Evolutionary conservation across 129 eudicot genomes (phyloP), one percentile per base, ranked within the genome.

Genomic region (Scalesia atractyloides): DNA sequence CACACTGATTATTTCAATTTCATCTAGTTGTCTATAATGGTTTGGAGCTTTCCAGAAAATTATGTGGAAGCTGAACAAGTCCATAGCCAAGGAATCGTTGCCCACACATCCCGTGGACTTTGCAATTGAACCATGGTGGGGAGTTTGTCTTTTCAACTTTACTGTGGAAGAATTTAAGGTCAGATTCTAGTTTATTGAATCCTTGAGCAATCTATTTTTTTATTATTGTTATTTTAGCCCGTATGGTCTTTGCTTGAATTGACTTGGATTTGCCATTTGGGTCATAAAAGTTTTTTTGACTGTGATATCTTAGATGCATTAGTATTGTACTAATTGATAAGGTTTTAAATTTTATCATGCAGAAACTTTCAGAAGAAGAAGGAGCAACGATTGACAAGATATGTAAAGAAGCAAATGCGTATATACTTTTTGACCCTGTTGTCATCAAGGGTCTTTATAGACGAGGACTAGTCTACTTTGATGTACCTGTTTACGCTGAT

Each of bases 301-400:
- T 68, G 8, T 30, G 61, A n/a, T 11, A 17, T 22, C n/a, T 48
- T 1, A 16, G 43, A 46, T 51, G 22, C 36, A 10, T 52, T 56
- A 47, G 64, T 48, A 26, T 16, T 60, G n/a, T 68, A 57, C 33
- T 64, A 49, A 49, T 76, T 52, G 24, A 69, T 57, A 36, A 12
- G 20, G 4, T 48, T 26, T 1, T 59, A 30, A 26, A 57, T 59
- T 59, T 59, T 59, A 1, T 59, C 9, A 68, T 66, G 53, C 85
- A 95, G 99, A 95, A 90, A 90, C 97, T 95, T 66, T 88, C 99
- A 60, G 99, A 95, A 72, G 97, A 95, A 86, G 99, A 95, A 86
- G 76, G 81, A 86, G 91, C 96, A 77, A 95, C 97, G 36, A 95
- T 95, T 69, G 99, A 95, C 84, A 95, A 95, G 77, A 86, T 95